Evolutionary conservation across 2,329 filamentous ascomycete genomes (phyloP).

Genomic region (Leptographium wingfieldii): DNA sequence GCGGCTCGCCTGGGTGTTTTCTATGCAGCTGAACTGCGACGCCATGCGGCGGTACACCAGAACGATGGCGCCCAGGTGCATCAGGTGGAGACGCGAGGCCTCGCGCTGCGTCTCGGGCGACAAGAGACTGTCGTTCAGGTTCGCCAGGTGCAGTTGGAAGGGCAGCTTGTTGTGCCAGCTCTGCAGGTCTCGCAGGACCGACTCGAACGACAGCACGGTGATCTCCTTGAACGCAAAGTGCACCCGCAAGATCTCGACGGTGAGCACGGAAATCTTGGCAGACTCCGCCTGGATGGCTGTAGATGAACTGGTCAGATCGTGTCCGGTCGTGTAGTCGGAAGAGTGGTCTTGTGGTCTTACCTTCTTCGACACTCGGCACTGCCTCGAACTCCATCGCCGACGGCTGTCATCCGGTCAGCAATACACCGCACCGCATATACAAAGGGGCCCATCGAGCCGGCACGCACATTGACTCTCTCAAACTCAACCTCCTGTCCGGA

Average conservation of each 20-base stretch:
- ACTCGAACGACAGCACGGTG: conserved; percentile 14
- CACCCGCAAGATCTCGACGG: conserved; percentile 18
- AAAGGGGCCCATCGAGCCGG: neutral
- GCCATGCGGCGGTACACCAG: conserved; percentile 20
- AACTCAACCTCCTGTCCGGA: conserved; percentile 16
- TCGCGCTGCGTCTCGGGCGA: conserved; percentile 12
- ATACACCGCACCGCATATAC: neutral
- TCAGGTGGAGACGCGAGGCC: conserved; percentile 19
- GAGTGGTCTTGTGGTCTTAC: conserved; percentile 6
- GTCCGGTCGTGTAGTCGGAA: neutral
- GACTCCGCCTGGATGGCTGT: conserved; percentile 19
- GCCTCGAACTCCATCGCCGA: conserved; percentile 14
- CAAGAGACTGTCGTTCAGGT: neutral
- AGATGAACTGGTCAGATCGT: neutral
- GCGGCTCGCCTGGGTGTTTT: neutral
- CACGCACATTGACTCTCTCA: conserved; percentile 10
- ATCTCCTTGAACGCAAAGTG: conserved; percentile 18
- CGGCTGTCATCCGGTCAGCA: conserved; percentile 9
- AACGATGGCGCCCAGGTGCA: conserved; percentile 20
- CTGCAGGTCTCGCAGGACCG: conserved; percentile 17
- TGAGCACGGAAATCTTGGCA: conserved; percentile 18
- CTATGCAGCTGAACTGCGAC: conserved; percentile 13
- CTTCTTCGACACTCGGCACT: conserved; percentile 12
- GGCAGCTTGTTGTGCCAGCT: conserved; percentile 19
- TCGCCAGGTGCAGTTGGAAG: conserved; percentile 13